Conservation (phyloP, 805 yeast genomes). For the Yamadazyma scolyti region DNA sequence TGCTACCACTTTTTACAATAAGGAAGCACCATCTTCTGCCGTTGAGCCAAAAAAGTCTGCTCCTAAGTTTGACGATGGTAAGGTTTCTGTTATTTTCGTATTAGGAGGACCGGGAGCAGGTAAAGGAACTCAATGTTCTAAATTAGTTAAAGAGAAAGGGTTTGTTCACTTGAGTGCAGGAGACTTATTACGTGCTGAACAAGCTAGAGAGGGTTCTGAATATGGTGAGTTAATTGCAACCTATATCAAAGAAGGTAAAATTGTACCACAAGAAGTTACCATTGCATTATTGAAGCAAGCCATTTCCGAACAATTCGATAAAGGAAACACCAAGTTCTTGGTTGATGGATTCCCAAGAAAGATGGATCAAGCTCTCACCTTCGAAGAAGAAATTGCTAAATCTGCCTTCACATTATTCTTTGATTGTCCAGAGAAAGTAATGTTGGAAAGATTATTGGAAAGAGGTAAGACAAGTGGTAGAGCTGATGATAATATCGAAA, state of each 20-base stretch:
- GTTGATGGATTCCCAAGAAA: conserved; percentile 97
- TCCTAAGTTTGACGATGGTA: conserved; percentile 57
- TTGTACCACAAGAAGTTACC: conserved; percentile 93
- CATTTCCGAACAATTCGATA: conserved; percentile 48
- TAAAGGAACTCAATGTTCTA: conserved; percentile 94
- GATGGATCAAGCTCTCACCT: conserved; percentile 97
- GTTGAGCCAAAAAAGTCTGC: conserved; percentile 31
- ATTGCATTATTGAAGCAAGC: conserved; percentile 79
- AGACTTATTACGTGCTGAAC: conserved; percentile 90
- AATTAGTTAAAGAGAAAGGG: conserved; percentile 71
- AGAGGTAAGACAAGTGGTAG: conserved; percentile 96
- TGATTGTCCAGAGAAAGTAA: conserved; percentile 77
- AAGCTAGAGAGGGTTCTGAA: conserved; percentile 73
- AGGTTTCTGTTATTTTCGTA: conserved; percentile 80
- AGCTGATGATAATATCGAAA: conserved; percentile 86
- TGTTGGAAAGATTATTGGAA: conserved; percentile 80
- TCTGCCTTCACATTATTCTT: conserved; percentile 71
- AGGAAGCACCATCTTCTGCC: conserved; percentile 40
- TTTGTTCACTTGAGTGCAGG: conserved; percentile 96
- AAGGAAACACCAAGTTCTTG: conserved; percentile 64
- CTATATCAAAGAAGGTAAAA: conserved; percentile 80
- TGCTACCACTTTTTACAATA: conserved; percentile 39
- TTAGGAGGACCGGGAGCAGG: conserved; percentile 99
- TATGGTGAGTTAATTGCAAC: conserved; percentile 82
- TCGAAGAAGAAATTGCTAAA: conserved; percentile 73